Base-by-base conservation (phyloP, 768 basidiomycete species). In the Xerocomellus chrysenteron region DNA sequence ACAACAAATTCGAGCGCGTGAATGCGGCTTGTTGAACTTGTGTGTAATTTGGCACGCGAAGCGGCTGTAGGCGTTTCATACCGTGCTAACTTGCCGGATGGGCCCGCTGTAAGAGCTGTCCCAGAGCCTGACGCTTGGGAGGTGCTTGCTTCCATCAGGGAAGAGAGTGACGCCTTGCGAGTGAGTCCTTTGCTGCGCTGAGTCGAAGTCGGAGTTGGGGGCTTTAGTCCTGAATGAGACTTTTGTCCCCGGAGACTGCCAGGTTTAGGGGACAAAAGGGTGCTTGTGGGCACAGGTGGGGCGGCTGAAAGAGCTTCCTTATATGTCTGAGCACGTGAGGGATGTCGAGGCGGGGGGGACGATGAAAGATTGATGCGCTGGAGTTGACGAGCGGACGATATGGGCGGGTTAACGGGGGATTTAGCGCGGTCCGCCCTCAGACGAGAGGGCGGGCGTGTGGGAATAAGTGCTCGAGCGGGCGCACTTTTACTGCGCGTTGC, bases 31-130 rank as follows among this genome's bases (percentile, higher is more conserved):
- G 86, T 81, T 12, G 89, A 88, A 54, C 78, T 80, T 65, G 82
- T 83, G 62, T 88, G 78, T 2, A 79, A 75, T 68, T 88, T 91
- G 43, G 91, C 91, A 65, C 86, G 82, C 13, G 91, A 93, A 24
- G 91, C 87, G 7, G 86, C 88, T 12, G 91, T 93, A 1, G 90
- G 86, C 42, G 87, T 82, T 53, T 89, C 86, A 68, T 93, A 93
- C 37, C 89, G 78, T 47, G 77, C 68, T 62, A 61, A 59, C 33
- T 78, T 81, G 49, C 73, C 63, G 26, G 75, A 76, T 39, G 76
- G 61, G 5, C 73, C 68, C 3, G 67, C 64, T 50, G 60, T 42
- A 6, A 69, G 60, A 63, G 70, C 60, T 50, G 74, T 71, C 63
- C 79, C 80, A 64, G 82, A 81, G 68, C 82, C 81, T 74, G 76